Evolutionary conservation across 805 yeast species (phyloP).

Genomic region (Candida fluviatilis): DNA sequence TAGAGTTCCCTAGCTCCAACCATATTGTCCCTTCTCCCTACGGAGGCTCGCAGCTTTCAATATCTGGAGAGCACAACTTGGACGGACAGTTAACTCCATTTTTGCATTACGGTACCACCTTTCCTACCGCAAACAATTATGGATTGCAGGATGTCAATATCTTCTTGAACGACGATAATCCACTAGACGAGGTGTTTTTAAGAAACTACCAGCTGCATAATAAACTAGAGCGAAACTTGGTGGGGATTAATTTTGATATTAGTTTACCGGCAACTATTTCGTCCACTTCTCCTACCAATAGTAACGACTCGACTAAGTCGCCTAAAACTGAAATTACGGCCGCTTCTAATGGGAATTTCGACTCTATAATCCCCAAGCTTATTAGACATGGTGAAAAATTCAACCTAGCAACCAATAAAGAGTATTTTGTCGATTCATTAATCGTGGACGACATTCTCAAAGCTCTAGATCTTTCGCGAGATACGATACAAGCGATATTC

Average conservation of each 20-base stretch:
- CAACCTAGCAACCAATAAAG: conserved; percentile 26
- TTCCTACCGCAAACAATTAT: conserved; percentile 10
- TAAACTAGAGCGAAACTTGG: background rate
- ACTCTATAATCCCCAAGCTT: conserved; percentile 12
- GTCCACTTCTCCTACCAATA: conserved; percentile 31
- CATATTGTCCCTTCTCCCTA: conserved; percentile 10
- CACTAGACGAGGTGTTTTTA: conserved; percentile 33
- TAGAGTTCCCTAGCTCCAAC: background rate
- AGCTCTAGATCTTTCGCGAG: conserved; percentile 25
- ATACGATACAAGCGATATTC: conserved; percentile 23
- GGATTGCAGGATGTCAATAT: conserved; percentile 36
- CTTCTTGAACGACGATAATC: conserved; percentile 34
- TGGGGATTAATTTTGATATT: background rate
- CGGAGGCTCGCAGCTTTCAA: conserved; percentile 9
- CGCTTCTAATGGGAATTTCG: background rate
- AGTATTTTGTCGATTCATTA: conserved; percentile 34
- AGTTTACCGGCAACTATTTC: conserved; percentile 6
- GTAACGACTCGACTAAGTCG: conserved; percentile 17
- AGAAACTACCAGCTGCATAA: conserved; percentile 6
- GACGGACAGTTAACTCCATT: conserved; percentile 3
- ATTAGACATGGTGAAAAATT: conserved; percentile 16
- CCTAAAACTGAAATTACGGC: conserved; percentile 6
- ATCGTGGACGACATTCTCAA: conserved; percentile 31
- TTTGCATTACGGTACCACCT: background rate
- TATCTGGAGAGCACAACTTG: background rate